A percentile compares a stretch with the other conserved stretches of the same genome.
Conservation (phyloP, 306 rosid genomes). For the Pachyrhizus erosus region DNA sequence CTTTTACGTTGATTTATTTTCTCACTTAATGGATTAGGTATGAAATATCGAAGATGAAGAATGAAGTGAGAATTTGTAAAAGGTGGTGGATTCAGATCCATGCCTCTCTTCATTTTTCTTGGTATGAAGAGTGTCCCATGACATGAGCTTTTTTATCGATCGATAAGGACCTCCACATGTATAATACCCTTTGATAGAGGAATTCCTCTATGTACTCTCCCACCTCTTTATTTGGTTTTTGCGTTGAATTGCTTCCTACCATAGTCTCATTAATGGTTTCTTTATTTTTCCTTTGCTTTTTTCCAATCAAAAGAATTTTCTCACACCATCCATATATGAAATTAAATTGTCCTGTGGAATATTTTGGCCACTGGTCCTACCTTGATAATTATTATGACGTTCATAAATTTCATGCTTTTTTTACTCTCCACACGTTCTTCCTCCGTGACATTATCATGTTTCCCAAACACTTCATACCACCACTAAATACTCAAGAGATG, state of each 20-base stretch:
- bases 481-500: background rate
- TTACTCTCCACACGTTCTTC: conserved; percentile 3
- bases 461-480: conserved; percentile 5
- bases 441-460: background rate
- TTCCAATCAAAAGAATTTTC: background rate
- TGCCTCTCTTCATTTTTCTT: background rate
- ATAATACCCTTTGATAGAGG: background rate
- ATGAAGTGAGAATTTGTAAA: no score
- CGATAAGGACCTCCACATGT: conserved; percentile 2
- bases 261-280: background rate
- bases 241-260: conserved; percentile 38
- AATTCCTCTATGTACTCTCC: background rate
- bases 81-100: no score
- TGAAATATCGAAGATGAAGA: conserved; percentile 28
- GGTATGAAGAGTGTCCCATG: background rate
- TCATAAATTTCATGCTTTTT: background rate
- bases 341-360: background rate
- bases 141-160: background rate
- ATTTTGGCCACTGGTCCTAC: conserved; percentile 7
- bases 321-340: background rate
- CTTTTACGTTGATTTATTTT: no score
- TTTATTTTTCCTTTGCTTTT: background rate
- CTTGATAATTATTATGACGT: background rate
- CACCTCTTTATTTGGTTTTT: background rate
- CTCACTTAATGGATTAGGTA: conserved; percentile 8